These are phyloP conservation scores for Diplodia corticola DNA, from an alignment of 2,329 filamentous ascomycete species.

Conservation along the genomic window DNA sequence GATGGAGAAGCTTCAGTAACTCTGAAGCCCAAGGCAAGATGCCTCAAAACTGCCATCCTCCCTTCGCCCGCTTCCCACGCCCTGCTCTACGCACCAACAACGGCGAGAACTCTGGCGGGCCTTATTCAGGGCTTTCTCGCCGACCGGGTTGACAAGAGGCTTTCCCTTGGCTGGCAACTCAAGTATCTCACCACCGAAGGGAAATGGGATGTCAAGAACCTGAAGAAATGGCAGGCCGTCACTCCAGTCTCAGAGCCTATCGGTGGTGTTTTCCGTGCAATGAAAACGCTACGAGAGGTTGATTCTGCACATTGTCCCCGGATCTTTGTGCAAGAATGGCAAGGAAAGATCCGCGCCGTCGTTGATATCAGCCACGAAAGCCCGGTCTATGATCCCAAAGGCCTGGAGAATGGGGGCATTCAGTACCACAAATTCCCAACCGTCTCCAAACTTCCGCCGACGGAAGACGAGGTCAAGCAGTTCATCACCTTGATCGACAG, in stretches of 20 bases:
- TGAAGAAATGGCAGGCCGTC: slow-evolving; percentile 85
- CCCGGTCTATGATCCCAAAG: slow-evolving; percentile 79
- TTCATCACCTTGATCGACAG: slow-evolving; percentile 61
- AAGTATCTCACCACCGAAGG: slow-evolving; percentile 84
- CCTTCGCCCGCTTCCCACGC: slow-evolving; percentile 79
- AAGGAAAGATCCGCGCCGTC: slow-evolving; percentile 67
- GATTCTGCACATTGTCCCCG: slow-evolving; percentile 79
- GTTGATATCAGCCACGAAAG: slow-evolving; percentile 90
- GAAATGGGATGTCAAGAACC: slow-evolving; percentile 98
- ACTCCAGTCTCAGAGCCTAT: slow-evolving; percentile 76
- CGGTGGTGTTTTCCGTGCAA: slow-evolving; percentile 75
- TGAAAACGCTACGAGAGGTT: slow-evolving; percentile 90
- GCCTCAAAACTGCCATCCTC: slow-evolving; percentile 69
- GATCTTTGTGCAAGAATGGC: slow-evolving; percentile 69
- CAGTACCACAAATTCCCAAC: slow-evolving; percentile 79
- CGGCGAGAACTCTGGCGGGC: slow-evolving; percentile 74
- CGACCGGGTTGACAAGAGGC: slow-evolving; percentile 70
- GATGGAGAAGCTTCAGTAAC: slow-evolving; percentile 50
- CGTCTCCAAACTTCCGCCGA: slow-evolving; percentile 85
- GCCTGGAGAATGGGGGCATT: slow-evolving; percentile 47
- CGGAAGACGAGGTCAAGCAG: slow-evolving; percentile 58
- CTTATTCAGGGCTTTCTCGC: slow-evolving; percentile 81
- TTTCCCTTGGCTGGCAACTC: slow-evolving; percentile 87
- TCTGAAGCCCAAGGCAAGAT: slow-evolving; percentile 30
- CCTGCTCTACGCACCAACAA: slow-evolving; percentile 76